These are phyloP conservation scores for Prunus mume DNA, from an alignment of 306 rosid genomes.

Conservation along the genomic window DNA sequence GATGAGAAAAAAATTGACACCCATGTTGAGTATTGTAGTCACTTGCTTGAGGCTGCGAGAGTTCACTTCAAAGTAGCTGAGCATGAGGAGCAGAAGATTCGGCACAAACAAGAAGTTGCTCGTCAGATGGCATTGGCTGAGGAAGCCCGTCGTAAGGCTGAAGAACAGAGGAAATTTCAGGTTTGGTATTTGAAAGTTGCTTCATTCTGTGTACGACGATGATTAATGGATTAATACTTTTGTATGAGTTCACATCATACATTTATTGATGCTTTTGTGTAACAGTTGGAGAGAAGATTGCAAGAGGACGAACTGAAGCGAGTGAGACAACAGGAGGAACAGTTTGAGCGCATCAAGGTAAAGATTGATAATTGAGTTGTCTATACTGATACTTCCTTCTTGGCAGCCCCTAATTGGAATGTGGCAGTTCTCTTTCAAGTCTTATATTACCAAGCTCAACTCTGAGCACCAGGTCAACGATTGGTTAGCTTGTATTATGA, in stretches of 20 bases:
- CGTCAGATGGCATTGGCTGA: conserved; percentile 93
- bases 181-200: conserved; percentile 37
- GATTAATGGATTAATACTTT: conserved; percentile 10
- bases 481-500: too few species aligned
- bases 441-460: not conserved
- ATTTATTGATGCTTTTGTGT: conserved; percentile 22
- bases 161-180: conserved; percentile 92
- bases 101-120: conserved; percentile 92
- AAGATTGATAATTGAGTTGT: conserved; percentile 15
- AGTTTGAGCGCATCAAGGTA: conserved; percentile 89
- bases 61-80: conserved; percentile 92
- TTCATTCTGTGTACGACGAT: conserved; percentile 11
- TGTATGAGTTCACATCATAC: conserved; percentile 1
- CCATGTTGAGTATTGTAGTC: conserved; percentile 94
- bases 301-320: conserved; percentile 92
- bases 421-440: not conserved
- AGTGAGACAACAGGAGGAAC: conserved; percentile 95
- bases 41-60: conserved; percentile 80
- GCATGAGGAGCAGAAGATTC: conserved; percentile 86
- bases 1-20: conserved; percentile 99
- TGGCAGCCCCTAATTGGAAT: not conserved
- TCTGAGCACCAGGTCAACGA: too few species aligned
- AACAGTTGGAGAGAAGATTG: conserved; percentile 91
- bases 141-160: conserved; percentile 97
- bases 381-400: not conserved